Evolutionary conservation across 2,329 filamentous ascomycete species (phyloP).

Genomic region (Microascus cirrosus): DNA sequence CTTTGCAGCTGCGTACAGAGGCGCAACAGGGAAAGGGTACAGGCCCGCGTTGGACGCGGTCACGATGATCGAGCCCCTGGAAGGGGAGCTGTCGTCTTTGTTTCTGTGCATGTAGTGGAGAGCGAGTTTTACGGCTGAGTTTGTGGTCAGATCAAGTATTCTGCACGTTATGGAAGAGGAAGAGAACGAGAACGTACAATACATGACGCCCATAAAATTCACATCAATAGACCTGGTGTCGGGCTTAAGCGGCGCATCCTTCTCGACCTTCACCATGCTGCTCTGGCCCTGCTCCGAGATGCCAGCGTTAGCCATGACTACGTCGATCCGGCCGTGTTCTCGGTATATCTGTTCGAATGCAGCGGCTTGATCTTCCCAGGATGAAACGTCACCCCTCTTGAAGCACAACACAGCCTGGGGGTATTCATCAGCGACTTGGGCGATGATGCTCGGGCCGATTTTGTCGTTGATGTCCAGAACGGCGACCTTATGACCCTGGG

Average conservation of each 20-base stretch:
- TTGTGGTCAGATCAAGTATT: background rate
- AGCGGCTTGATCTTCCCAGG: slow-evolving; percentile 20
- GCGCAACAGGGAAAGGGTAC: slow-evolving; percentile 38
- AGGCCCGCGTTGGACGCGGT: slow-evolving; percentile 41
- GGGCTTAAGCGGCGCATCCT: slow-evolving; percentile 20
- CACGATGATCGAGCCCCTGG: slow-evolving; percentile 36
- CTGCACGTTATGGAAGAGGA: background rate
- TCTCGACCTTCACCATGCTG: slow-evolving; percentile 14
- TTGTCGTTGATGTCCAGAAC: slow-evolving; percentile 20
- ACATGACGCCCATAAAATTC: slow-evolving; percentile 27
- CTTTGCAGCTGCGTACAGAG: slow-evolving; percentile 37
- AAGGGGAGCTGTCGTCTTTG: slow-evolving; percentile 10
- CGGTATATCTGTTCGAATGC: slow-evolving; percentile 14
- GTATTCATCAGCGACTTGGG: slow-evolving; percentile 14
- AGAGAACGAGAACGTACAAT: slow-evolving; percentile 21
- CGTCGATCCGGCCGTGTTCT: slow-evolving; percentile 21
- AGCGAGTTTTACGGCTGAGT: slow-evolving; percentile 33
- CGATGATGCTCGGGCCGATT: slow-evolving; percentile 13
- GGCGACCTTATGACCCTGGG: slow-evolving; percentile 17
- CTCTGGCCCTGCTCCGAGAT: slow-evolving; percentile 27
- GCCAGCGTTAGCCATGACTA: slow-evolving; percentile 39
- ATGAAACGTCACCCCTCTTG: slow-evolving; percentile 22
- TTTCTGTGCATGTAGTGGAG: slow-evolving; percentile 39
- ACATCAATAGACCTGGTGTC: slow-evolving; percentile 24
- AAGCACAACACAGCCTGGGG: slow-evolving; percentile 16